Evolutionary conservation across 2,329 filamentous ascomycete genomes (phyloP).

Genomic region (Phialophora chinensis): DNA sequence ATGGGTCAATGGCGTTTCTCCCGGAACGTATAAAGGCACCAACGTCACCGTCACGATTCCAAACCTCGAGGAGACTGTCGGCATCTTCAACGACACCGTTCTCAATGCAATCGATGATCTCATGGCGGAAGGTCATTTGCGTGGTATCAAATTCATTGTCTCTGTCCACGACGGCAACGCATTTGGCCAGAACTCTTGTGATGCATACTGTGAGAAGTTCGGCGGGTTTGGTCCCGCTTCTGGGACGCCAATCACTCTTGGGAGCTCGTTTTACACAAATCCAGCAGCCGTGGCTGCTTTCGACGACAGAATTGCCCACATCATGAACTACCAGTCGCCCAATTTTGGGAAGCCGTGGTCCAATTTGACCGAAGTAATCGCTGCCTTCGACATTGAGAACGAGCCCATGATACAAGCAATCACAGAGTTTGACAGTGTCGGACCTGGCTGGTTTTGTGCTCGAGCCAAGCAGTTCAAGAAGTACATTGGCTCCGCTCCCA

Average conservation of each 20-base stretch:
- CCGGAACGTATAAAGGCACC: constrained; percentile 18
- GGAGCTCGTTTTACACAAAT: constrained; percentile 18
- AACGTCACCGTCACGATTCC: constrained; percentile 16
- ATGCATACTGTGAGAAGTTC: constrained; percentile 13
- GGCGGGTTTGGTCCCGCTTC: constrained; percentile 13
- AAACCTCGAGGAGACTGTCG: constrained; percentile 15
- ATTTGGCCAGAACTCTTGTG: constrained; percentile 14
- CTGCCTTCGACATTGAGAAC: constrained; percentile 17
- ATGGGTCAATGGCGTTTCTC: constrained; percentile 12
- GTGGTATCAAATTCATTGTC: constrained; percentile 18
- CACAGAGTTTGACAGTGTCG: constrained; percentile 12
- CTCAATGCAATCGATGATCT: constrained; percentile 16
- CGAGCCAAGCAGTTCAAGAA: constrained; percentile 18
- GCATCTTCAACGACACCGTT: constrained; percentile 15
- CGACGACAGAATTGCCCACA: constrained; percentile 13
- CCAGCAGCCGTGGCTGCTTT: constrained; percentile 12
- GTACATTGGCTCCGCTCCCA: constrained; percentile 9
- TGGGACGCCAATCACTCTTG: constrained; percentile 14
- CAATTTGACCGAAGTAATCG: constrained; percentile 10
- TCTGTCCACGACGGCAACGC: constrained; percentile 15
- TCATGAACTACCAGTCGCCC: constrained; percentile 15
- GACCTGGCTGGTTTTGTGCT: constrained; percentile 12
- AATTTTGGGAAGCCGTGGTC: constrained; percentile 11
- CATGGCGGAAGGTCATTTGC: constrained; percentile 4
- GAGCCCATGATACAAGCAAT: constrained; percentile 16